These are phyloP conservation scores for Candida piceae DNA, from an alignment of 805 yeast genomes.

Conservation along the genomic window DNA sequence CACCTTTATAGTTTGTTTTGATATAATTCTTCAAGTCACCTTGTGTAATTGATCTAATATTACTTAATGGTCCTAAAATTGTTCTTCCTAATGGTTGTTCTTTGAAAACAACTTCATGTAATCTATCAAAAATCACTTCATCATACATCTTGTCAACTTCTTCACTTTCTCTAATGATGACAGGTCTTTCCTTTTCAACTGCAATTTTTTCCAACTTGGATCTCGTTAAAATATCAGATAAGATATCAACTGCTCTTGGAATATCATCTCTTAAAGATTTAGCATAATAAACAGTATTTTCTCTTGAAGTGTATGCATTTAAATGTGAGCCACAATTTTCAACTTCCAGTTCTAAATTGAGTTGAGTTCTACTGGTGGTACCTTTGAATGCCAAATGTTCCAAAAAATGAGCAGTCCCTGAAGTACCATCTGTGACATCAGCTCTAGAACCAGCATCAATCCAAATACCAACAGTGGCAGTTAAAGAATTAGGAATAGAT, in stretches of 20 bases:
- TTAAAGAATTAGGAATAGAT: conserved; percentile 74
- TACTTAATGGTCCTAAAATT: conserved; percentile 88
- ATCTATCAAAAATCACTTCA: conserved; percentile 95
- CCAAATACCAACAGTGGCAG: conserved; percentile 98
- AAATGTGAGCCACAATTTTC: conserved; percentile 96
- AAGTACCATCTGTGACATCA: conserved; percentile 70
- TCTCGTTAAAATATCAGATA: conserved; percentile 83
- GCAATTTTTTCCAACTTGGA: conserved; percentile 79
- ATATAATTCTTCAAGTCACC: conserved; percentile 77
- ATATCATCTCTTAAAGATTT: conserved; percentile 78
- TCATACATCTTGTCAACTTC: conserved; percentile 98
- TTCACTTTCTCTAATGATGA: conserved; percentile 92
- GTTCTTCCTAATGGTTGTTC: conserved; percentile 95
- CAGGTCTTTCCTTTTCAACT: conserved; percentile 94
- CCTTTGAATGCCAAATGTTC: conserved; percentile 98
- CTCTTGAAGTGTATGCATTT: conserved; percentile 98
- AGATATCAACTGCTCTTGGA: conserved; percentile 78
- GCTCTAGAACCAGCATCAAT: conserved; percentile 98
- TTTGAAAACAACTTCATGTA: conserved; percentile 87
- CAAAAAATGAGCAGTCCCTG: conserved; percentile 95
- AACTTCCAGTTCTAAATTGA: conserved; percentile 82
- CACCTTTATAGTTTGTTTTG: conserved; percentile 83
- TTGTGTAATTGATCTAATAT: conserved; percentile 75
- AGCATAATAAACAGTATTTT: conserved; percentile 95
- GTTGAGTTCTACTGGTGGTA: conserved; percentile 74